Evolutionary conservation across 176 grass and related monocot species (phyloP), one percentile per base, ranked within the genome.

Genomic region (Avena eriantha): DNA sequence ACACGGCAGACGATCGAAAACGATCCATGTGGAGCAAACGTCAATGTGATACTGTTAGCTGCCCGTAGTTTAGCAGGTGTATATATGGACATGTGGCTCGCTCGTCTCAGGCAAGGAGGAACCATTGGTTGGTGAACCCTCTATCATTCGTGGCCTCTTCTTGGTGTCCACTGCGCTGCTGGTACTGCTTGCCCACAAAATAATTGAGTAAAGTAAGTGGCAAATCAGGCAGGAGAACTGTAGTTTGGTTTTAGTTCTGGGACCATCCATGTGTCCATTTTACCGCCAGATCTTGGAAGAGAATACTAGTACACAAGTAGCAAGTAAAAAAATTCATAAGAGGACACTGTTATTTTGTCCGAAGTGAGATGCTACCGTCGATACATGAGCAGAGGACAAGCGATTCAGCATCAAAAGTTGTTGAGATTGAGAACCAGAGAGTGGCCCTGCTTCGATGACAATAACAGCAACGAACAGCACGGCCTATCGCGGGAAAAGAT

Each of bases 381-480:
- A 21, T 54, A 41, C 39, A 34, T 54, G 48, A 21, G 65, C 29
- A 39, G 43, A 13, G 60, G 49, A 16, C 73, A 15, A 68, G 48
- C 34, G 21, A 78, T 78, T 56, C 71, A 56, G 48, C 47, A 56
- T 56, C 53, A 69, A 56, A 31, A 56, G 47, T 78, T 85, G 55
- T 58, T 58, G 29, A 3, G 19, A 43, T 9, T 68, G 21, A n/a
- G 68, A 66, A 86, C 15, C 7, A 51, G 29, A 76, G 3, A 8
- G 64, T 71, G 49, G 64, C 26, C 79, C 7, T 22, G 35, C 13
- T 86, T 79, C 35, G 5, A 79, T 74, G 64, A 70, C 23, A 86
- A 58, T 46, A n/a, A 34, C 50, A 79, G 10, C 23, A 46, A 14
- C 8, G 33, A 22, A 85, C 56, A 35, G 16, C 29, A 7, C 12